phyloP scores from a whole-genome alignment of 129 eudicot species.

The Flaveria ramosissima region DNA sequence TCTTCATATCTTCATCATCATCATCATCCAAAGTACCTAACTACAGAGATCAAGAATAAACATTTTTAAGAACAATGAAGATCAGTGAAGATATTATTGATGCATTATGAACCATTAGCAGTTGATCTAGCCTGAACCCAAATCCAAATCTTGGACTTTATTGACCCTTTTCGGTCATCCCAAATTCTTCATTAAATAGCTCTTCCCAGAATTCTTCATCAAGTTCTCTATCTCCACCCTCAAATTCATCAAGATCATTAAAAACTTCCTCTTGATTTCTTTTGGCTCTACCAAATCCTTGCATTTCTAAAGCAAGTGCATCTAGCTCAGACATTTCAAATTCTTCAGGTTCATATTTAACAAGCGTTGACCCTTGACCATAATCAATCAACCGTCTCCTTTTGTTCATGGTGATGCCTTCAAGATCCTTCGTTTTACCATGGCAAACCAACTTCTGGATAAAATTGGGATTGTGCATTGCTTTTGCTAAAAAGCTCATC shows the following conservation, averaged over 20 bases:
- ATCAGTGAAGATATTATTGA: conserved; percentile 34
- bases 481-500: conserved; percentile 95
- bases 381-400: conserved; percentile 53
- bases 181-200: conserved; percentile 55
- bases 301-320: conserved; percentile 94
- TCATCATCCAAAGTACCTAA: conserved; percentile 45
- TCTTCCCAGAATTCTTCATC: conserved; percentile 95
- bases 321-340: conserved; percentile 71
- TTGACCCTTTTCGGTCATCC: conserved; percentile 23
- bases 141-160: conserved; percentile 34
- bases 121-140: conserved; percentile 46
- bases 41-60: conserved; percentile 45
- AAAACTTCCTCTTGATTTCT: conserved; percentile 40
- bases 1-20: conserved; percentile 47
- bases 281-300: conserved; percentile 64
- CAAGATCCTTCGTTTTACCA: conserved; percentile 64
- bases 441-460: conserved; percentile 59
- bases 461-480: conserved; percentile 86
- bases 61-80: conserved; percentile 31
- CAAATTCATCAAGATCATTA: conserved; percentile 47
- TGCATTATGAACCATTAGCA: conserved; percentile 24
- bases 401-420: conserved; percentile 57
- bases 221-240: conserved; percentile 55
- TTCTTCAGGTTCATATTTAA: conserved; percentile 66
- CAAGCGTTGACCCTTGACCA: conserved; percentile 29